phyloP scores from a whole-genome alignment of 176 grass and related monocot genomes.

The Bolboschoenus planiculmis region DNA sequence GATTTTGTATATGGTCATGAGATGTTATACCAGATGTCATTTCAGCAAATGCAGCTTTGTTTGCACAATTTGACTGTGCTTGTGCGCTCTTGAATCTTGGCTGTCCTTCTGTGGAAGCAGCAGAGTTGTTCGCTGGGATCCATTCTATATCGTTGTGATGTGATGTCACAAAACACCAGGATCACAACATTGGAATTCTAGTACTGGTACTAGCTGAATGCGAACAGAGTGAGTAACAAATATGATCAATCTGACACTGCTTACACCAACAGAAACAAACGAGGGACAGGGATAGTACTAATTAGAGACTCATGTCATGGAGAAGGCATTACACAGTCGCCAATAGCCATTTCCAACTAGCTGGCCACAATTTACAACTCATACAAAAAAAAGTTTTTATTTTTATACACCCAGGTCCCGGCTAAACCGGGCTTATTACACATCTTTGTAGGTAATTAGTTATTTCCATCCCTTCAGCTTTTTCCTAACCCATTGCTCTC shows the following conservation, averaged over 20 bases:
- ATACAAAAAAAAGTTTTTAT: background rate
- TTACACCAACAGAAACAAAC: no score
- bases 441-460: background rate
- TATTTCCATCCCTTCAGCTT: background rate
- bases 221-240: background rate
- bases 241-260: background rate
- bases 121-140: no score
- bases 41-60: background rate
- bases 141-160: no score
- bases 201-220: background rate
- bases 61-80: background rate
- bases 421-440: background rate
- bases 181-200: background rate
- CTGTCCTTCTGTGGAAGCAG: no score
- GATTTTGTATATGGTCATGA: slow-evolving; percentile 9
- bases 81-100: background rate
- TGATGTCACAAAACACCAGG: no score
- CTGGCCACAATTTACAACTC: background rate
- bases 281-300: no score
- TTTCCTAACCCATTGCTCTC: background rate
- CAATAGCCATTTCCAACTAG: background rate
- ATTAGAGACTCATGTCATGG: no score
- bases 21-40: background rate
- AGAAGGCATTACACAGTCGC: background rate
- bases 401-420: background rate